A percentile compares a stretch with the other conserved stretches of the same genome.
Conservation (phyloP, 1,139 yeast species). For the Candida sanyaensis region DNA sequence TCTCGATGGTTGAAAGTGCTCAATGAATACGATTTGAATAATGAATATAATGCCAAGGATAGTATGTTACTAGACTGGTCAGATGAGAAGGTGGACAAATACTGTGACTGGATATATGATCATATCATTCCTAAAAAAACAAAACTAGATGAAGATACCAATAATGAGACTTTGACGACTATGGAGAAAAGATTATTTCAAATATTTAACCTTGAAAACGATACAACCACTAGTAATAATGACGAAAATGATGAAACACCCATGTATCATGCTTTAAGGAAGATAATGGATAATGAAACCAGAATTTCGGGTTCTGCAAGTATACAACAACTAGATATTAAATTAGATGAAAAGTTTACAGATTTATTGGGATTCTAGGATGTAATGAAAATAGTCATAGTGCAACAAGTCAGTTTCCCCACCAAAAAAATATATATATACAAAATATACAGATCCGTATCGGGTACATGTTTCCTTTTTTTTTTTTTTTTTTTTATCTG, state of each 20-base stretch:
- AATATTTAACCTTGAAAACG: constrained; percentile 30
- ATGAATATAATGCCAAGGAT: constrained; percentile 22
- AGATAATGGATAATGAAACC: constrained; percentile 1
- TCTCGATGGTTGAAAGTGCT: constrained; percentile 25
- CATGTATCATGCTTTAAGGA: constrained; percentile 2
- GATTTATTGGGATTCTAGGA: constrained; percentile 4
- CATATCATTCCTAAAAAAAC: constrained; percentile 29
- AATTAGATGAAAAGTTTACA: constrained; percentile 5
- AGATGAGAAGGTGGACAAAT: constrained; percentile 35
- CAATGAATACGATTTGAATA: constrained; percentile 20
- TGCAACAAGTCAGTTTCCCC: no score
- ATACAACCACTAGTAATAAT: constrained; percentile 2
- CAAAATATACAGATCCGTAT: background rate
- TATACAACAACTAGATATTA: background rate
- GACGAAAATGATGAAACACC: constrained; percentile 1
- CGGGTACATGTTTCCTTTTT: no score
- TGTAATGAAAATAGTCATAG: background rate
- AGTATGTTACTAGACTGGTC: constrained; percentile 40
- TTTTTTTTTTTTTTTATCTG: no score
- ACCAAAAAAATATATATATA: no score
- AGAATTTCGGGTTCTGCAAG: background rate
- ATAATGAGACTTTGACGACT: constrained; percentile 22
- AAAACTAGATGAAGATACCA: constrained; percentile 16
- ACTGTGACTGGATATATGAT: constrained; percentile 43
- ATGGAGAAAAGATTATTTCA: constrained; percentile 38